These are phyloP conservation scores for Fusarium metavorans DNA, from an alignment of 2,329 filamentous ascomycete genomes.

Conservation along the genomic window DNA sequence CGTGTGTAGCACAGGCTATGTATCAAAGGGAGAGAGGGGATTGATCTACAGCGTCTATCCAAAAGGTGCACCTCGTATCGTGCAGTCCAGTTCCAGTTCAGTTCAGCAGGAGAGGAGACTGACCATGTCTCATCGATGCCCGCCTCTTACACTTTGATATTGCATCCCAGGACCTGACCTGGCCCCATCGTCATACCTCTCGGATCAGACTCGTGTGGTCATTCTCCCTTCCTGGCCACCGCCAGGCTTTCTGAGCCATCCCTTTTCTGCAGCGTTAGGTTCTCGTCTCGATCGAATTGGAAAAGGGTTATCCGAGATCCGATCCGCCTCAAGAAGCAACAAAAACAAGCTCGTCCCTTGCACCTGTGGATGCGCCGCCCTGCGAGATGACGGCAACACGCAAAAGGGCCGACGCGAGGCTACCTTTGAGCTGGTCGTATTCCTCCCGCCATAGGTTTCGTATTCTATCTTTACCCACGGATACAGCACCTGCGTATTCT, in stretches of 20 bases:
- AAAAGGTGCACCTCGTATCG: conserved; percentile 20
- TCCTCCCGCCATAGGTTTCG: conserved; percentile 9
- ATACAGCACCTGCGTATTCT: not conserved
- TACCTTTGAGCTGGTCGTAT: not conserved
- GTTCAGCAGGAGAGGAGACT: not conserved
- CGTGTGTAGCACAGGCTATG: conserved; percentile 9
- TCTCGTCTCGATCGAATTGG: conserved; percentile 1
- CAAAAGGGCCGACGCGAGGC: conserved; percentile 11
- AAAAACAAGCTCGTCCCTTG: conserved; percentile 27
- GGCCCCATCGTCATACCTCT: conserved; percentile 35
- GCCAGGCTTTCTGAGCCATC: conserved; percentile 18
- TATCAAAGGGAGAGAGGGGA: not conserved
- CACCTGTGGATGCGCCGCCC: not conserved
- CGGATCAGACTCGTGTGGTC: not conserved
- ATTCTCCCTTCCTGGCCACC: conserved; percentile 27
- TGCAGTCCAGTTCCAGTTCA: conserved; percentile 5
- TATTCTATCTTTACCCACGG: conserved; percentile 11
- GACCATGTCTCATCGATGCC: conserved; percentile 28
- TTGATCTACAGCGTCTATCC: conserved; percentile 16
- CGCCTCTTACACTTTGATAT: conserved; percentile 35
- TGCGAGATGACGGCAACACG: not conserved
- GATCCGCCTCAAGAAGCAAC: conserved; percentile 13
- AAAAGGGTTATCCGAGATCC: conserved; percentile 10
- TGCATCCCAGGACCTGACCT: conserved; percentile 10
- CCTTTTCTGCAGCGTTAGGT: conserved; percentile 22